Conservation (phyloP, 2,329 filamentous ascomycete genomes). For the Cercospora canescens region DNA sequence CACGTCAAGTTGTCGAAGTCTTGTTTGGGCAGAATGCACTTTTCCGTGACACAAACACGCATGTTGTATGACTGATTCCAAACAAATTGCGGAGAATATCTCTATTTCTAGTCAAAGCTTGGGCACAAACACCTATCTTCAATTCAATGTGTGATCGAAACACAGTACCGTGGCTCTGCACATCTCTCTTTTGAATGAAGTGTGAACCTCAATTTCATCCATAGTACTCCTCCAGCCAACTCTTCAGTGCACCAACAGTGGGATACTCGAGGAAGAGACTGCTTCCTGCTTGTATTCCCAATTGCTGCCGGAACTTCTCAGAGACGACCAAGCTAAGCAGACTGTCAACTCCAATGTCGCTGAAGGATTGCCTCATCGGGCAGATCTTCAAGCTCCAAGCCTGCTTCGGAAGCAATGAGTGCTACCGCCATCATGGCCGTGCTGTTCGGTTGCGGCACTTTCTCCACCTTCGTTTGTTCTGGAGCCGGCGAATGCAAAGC, state of each 20-base stretch:
- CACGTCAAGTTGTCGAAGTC: too few relatives aligned
- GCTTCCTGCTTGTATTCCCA: slow-evolving; percentile 32
- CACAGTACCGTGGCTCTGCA: too few relatives aligned
- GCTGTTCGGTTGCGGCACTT: neutral
- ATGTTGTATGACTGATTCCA: too few relatives aligned
- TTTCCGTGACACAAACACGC: too few relatives aligned
- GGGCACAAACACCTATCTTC: too few relatives aligned
- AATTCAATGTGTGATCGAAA: too few relatives aligned
- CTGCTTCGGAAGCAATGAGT: slow-evolving; percentile 34
- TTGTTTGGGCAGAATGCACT: too few relatives aligned
- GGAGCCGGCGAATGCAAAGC: neutral
- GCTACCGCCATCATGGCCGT: neutral
- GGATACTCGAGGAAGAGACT: slow-evolving; percentile 32
- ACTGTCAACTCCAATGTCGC: slow-evolving; percentile 39
- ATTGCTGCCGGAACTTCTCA: slow-evolving; percentile 35
- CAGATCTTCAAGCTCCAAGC: slow-evolving; percentile 59
- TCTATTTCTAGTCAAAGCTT: too few relatives aligned
- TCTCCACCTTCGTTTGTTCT: neutral
- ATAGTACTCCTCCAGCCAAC: neutral
- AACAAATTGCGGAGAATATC: too few relatives aligned
- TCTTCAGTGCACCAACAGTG: slow-evolving; percentile 22
- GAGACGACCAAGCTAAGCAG: slow-evolving; percentile 40
- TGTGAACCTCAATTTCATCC: neutral
- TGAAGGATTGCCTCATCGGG: slow-evolving; percentile 30
- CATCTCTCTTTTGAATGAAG: too few relatives aligned